Evolutionary conservation across 345 rosid genomes (phyloP).

Genomic region (Turritis glabra): DNA sequence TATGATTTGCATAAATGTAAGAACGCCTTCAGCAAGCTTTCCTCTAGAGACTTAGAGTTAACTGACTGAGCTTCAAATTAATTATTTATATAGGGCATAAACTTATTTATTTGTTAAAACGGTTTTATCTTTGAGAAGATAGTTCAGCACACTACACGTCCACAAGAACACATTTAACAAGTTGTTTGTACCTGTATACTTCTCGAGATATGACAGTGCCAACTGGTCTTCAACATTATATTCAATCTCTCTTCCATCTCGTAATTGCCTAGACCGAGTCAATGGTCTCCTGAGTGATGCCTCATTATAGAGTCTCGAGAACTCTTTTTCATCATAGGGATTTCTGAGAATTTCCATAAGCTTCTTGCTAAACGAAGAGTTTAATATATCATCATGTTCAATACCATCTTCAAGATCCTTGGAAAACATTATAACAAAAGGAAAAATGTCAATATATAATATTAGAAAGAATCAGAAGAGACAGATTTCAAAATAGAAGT

Average conservation of each 20-base stretch:
- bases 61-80: neutral
- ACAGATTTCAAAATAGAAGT: neutral
- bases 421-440: conserved; percentile 1
- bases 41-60: neutral
- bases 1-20: conserved; percentile 1
- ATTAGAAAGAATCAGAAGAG: neutral
- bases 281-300: conserved; percentile 34
- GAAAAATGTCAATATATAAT: neutral
- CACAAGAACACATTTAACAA: conserved; percentile 6
- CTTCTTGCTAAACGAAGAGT: conserved; percentile 49
- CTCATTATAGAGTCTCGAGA: conserved; percentile 28
- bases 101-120: neutral
- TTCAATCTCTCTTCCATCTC: conserved; percentile 40
- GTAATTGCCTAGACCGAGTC: conserved; percentile 30
- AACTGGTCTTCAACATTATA: conserved; percentile 8
- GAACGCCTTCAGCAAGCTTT: neutral
- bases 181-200: conserved; percentile 42
- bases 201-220: conserved; percentile 57
- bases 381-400: conserved; percentile 12
- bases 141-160: conserved; percentile 1
- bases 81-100: neutral
- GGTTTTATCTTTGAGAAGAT: neutral
- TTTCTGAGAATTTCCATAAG: conserved; percentile 48
- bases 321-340: conserved; percentile 54
- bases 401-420: conserved; percentile 40